A percentile compares a stretch with the other conserved stretches of the same genome.
Conservation (phyloP, 768 basidiomycete genomes). For the Lactarius vividus region DNA sequence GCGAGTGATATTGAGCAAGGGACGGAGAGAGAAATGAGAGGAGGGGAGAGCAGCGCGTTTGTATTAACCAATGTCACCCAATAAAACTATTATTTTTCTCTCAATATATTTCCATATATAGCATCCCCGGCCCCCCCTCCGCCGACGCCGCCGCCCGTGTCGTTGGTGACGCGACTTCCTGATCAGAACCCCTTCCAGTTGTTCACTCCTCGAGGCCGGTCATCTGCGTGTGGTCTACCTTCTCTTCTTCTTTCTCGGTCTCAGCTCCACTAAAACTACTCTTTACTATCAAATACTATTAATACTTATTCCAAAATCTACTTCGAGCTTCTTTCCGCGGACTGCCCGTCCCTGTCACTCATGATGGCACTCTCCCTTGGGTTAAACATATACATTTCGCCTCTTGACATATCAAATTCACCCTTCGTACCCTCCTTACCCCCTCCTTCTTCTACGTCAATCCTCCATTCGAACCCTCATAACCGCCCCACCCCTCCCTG, state of each 20-base stretch:
- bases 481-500: not conserved
- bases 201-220: constrained; percentile 25
- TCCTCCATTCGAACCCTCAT: not conserved
- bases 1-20: not conserved
- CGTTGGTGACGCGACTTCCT: constrained; percentile 4
- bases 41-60: not conserved
- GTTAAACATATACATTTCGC: not conserved
- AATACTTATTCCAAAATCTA: not conserved
- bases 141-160: constrained; percentile 7
- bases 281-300: not conserved
- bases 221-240: not conserved
- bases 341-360: constrained; percentile 5
- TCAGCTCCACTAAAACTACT: constrained; percentile 3
- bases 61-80: constrained; percentile 1
- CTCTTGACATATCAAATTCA: constrained; percentile 15
- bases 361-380: not conserved
- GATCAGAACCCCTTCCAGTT: constrained; percentile 11
- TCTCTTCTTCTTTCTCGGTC: not conserved
- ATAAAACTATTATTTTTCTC: not conserved
- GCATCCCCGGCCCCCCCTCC: not conserved
- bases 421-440: not conserved
- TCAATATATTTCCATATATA: not conserved
- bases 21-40: not conserved
- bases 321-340: constrained; percentile 20
- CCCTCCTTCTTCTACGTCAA: constrained; percentile 14